Evolutionary conservation across 768 basidiomycete species (phyloP).

Genomic region (Boletus rex-veris): DNA sequence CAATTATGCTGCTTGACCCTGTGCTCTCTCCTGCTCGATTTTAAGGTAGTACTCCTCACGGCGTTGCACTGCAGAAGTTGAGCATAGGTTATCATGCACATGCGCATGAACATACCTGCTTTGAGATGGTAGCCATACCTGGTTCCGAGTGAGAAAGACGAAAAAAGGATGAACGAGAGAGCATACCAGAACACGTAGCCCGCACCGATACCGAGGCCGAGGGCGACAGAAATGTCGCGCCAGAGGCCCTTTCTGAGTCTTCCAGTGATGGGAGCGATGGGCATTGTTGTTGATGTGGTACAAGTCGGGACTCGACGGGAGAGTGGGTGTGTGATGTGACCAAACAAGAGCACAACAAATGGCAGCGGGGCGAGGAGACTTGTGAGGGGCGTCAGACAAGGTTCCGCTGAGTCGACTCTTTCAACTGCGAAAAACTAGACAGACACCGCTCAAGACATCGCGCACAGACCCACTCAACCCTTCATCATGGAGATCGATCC

Average conservation of each 20-base stretch:
- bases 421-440: conserved; percentile 12
- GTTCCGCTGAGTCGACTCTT: conserved; percentile 18
- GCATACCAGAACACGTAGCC: conserved; percentile 86
- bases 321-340: conserved; percentile 11
- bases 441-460: conserved; percentile 8
- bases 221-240: conserved; percentile 71
- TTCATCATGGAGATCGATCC: conserved; percentile 78
- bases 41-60: conserved; percentile 87
- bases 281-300: conserved; percentile 47
- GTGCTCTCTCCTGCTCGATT: conserved; percentile 58
- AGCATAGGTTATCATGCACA: conserved; percentile 10
- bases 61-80: conserved; percentile 56
- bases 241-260: conserved; percentile 91
- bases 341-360: conserved; percentile 34
- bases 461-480: conserved; percentile 3
- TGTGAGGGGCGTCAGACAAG: conserved; percentile 17
- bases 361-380: conserved; percentile 4
- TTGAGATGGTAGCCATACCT: conserved; percentile 87
- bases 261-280: conserved; percentile 89
- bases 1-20: conserved; percentile 13
- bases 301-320: conserved; percentile 21
- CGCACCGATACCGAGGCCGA: conserved; percentile 72
- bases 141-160: conserved; percentile 24
- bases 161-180: background rate
- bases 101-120: conserved; percentile 46